phyloP scores from a whole-genome alignment of 202 grass and related monocot species.

The Panicum virgatum region DNA sequence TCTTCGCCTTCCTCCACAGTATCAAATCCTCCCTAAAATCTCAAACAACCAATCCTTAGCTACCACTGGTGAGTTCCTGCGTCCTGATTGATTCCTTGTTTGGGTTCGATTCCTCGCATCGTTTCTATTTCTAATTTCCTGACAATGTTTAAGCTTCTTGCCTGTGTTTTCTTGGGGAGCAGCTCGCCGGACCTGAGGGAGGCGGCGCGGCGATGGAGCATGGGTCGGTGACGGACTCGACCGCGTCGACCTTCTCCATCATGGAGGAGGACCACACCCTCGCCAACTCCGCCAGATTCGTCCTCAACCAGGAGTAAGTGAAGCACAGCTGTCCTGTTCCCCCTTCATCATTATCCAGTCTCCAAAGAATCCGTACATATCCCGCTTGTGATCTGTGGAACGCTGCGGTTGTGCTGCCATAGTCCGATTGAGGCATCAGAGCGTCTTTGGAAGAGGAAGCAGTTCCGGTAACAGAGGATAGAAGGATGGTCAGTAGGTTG shows the following conservation, averaged over 20 bases:
- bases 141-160: background rate
- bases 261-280: slow-evolving; percentile 91
- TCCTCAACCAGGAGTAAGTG: slow-evolving; percentile 93
- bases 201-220: slow-evolving; percentile 63
- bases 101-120: background rate
- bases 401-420: background rate
- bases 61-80: background rate
- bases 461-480: background rate
- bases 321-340: slow-evolving; percentile 19
- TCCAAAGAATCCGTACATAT: background rate
- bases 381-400: background rate
- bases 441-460: background rate
- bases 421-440: background rate
- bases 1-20: background rate
- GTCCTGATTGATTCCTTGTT: background rate
- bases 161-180: background rate
- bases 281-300: slow-evolving; percentile 78
- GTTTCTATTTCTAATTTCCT: background rate
- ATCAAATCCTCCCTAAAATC: background rate
- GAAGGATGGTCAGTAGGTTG: background rate
- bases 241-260: slow-evolving; percentile 76
- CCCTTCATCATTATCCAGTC: background rate
- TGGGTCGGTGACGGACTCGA: slow-evolving; percentile 57
- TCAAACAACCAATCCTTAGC: background rate
- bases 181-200: background rate